These are phyloP conservation scores for Suhomyces atakaporum DNA, from an alignment of 1,139 yeast species.

Conservation along the genomic window DNA sequence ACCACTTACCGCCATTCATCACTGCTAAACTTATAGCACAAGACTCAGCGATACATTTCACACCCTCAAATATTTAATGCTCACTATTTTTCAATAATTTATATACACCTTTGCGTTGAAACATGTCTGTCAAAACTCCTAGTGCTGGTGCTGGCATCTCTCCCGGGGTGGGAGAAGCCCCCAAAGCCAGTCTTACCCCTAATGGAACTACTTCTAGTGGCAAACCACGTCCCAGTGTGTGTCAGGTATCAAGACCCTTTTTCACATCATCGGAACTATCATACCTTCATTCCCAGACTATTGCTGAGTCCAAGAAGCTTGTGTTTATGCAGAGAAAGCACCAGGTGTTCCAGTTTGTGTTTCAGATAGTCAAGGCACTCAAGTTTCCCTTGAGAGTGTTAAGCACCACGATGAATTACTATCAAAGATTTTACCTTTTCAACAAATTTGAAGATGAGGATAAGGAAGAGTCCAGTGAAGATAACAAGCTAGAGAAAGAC, in stretches of 20 bases:
- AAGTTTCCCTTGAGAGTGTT: conserved; percentile 69
- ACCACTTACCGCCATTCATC: too few relatives aligned
- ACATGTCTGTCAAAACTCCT: conserved; percentile 10
- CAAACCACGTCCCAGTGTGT: conserved; percentile 11
- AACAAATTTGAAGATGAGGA: conserved; percentile 51
- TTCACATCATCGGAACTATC: conserved; percentile 58
- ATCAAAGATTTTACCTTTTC: conserved; percentile 69
- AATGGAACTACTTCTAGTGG: conserved; percentile 3
- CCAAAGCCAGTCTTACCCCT: conserved; percentile 6
- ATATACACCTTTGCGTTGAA: neutral
- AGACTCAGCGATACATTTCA: neutral
- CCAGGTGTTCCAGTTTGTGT: conserved; percentile 56
- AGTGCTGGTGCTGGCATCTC: conserved; percentile 5
- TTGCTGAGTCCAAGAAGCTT: conserved; percentile 50
- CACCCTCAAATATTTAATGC: too few relatives aligned
- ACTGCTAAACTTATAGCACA: neutral
- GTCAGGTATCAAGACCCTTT: conserved; percentile 65
- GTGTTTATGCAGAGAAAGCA: conserved; percentile 53
- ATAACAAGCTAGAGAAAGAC: conserved; percentile 29
- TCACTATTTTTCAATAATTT: neutral
- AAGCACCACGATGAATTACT: conserved; percentile 69
- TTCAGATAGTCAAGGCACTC: conserved; percentile 52
- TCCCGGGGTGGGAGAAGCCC: conserved; percentile 3
- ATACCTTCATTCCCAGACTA: conserved; percentile 52
- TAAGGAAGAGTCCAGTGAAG: conserved; percentile 11